phyloP scores from a whole-genome alignment of 176 grass and related monocot species.

The Musa beccarii region DNA sequence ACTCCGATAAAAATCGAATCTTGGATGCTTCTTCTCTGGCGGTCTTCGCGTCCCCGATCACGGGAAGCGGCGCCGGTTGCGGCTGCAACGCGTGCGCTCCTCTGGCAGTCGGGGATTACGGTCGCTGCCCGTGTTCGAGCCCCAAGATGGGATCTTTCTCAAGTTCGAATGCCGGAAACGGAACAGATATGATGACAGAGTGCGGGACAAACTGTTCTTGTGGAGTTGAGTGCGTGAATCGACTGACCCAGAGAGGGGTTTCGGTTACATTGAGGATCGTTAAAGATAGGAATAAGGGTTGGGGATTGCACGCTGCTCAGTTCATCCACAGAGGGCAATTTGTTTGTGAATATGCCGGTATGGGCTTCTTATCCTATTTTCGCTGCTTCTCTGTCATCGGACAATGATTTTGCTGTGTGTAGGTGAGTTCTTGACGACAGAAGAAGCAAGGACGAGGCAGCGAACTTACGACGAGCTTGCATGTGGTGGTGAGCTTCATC shows the following conservation, averaged over 20 bases:
- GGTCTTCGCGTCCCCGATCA: slow-evolving; percentile 12
- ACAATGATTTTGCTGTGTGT: not conserved
- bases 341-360: slow-evolving; percentile 82
- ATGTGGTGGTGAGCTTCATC: slow-evolving; percentile 39
- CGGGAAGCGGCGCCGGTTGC: slow-evolving; percentile 28
- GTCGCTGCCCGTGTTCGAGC: slow-evolving; percentile 20
- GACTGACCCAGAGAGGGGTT: slow-evolving; percentile 51
- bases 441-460: slow-evolving; percentile 52
- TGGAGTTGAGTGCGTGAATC: slow-evolving; percentile 38
- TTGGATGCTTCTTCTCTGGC: slow-evolving; percentile 21
- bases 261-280: slow-evolving; percentile 37
- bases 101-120: not conserved
- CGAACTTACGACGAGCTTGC: slow-evolving; percentile 64
- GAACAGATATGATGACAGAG: slow-evolving; percentile 46
- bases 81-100: slow-evolving; percentile 26
- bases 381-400: not conserved
- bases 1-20: not conserved
- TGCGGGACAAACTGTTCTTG: slow-evolving; percentile 48
- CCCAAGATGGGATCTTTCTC: slow-evolving; percentile 1
- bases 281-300: slow-evolving; percentile 53
- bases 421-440: slow-evolving; percentile 79
- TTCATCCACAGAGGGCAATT: slow-evolving; percentile 32
- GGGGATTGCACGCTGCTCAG: slow-evolving; percentile 61
- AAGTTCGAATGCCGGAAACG: not conserved
- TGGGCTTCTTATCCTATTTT: not conserved